phyloP scores from a whole-genome alignment of 768 basidiomycete genomes.

The Zangia roseola region DNA sequence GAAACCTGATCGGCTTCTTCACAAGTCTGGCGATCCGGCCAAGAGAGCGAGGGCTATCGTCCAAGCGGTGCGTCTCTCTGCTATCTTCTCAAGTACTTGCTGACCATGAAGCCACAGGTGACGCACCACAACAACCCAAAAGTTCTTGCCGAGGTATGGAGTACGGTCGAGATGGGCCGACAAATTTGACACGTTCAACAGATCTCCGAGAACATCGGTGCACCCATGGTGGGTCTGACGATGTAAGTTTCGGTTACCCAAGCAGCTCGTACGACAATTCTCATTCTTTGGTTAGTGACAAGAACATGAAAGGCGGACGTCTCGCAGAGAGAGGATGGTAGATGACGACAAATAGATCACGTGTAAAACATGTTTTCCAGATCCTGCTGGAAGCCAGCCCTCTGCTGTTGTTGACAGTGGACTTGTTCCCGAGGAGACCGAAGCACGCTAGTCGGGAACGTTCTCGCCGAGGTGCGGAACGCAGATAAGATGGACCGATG shows the following conservation, averaged over 20 bases:
- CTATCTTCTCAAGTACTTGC: background rate
- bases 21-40: constrained; percentile 86
- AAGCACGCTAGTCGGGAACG: constrained; percentile 49
- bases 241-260: constrained; percentile 53
- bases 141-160: constrained; percentile 77
- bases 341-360: constrained; percentile 19
- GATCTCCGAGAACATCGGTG: constrained; percentile 81
- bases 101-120: constrained; percentile 43
- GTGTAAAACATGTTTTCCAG: constrained; percentile 34
- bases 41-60: constrained; percentile 95
- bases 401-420: constrained; percentile 30
- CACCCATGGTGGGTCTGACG: constrained; percentile 91
- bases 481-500: no score
- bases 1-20: constrained; percentile 1
- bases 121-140: constrained; percentile 96
- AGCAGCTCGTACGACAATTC: background rate
- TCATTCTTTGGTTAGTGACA: constrained; percentile 43
- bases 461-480: no score
- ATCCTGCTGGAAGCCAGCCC: constrained; percentile 31
- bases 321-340: constrained; percentile 69
- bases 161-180: background rate
- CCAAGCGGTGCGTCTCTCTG: constrained; percentile 67
- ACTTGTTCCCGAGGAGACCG: constrained; percentile 26
- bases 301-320: constrained; percentile 66
- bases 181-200: constrained; percentile 20